Evolutionary conservation across 2,329 filamentous ascomycete species (phyloP).

Genomic region (Didymosphaeria variabile): DNA sequence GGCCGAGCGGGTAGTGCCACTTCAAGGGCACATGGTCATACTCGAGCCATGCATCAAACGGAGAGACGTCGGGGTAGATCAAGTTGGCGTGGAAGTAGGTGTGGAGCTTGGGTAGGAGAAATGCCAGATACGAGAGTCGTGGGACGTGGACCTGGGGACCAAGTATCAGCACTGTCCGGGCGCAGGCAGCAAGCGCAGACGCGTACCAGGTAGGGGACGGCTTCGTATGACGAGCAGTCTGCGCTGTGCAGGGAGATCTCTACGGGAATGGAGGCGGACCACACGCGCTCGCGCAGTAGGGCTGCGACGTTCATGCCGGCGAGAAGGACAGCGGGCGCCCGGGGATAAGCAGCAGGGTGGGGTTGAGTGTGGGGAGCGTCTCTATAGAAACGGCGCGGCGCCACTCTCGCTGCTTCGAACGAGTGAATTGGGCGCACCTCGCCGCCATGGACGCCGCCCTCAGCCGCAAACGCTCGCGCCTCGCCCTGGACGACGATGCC

Average conservation of each 20-base stretch:
- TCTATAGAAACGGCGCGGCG: conserved; percentile 31
- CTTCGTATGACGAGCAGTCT: conserved; percentile 68
- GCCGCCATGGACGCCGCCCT: conserved; percentile 42
- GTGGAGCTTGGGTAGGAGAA: conserved; percentile 69
- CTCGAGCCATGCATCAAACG: conserved; percentile 69
- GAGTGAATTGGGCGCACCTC: conserved; percentile 16
- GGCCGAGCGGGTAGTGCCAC: conserved; percentile 75
- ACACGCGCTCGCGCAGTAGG: conserved; percentile 61
- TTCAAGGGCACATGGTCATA: conserved; percentile 74
- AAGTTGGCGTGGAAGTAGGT: conserved; percentile 68
- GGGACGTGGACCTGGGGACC: conserved; percentile 64
- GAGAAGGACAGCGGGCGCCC: conserved; percentile 13
- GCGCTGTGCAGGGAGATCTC: conserved; percentile 66
- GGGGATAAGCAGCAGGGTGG: conserved; percentile 11
- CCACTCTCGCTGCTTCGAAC: conserved; percentile 10
- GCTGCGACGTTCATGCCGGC: conserved; percentile 41
- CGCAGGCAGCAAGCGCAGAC: conserved; percentile 1
- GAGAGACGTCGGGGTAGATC: conserved; percentile 64
- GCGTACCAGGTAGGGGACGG: conserved; percentile 67
- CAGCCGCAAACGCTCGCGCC: conserved; percentile 46
- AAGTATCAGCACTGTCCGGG: conserved; percentile 13
- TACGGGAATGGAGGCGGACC: conserved; percentile 67
- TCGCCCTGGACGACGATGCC: conserved; percentile 39
- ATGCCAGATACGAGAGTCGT: conserved; percentile 73
- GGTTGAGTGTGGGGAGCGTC: conserved; percentile 22